A percentile compares a stretch with the other conserved stretches of the same genome.
phyloP scores from a whole-genome alignment of 1,284 basidiomycete species.

The Sparassis latifolia region DNA sequence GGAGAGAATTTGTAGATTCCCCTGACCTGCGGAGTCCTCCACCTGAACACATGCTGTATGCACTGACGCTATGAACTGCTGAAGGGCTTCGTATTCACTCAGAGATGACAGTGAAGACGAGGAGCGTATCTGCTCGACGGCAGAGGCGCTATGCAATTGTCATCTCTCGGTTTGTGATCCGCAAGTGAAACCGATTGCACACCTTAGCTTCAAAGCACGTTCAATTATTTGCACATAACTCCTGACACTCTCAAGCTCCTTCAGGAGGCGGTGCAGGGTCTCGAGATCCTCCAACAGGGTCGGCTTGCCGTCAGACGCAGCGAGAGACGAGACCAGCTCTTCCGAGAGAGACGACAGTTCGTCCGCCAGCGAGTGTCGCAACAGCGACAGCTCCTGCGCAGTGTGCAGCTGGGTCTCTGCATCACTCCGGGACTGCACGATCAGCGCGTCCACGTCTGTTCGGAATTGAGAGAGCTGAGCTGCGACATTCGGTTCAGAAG shows the following conservation, averaged over 20 bases:
- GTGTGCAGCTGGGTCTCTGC: constrained; percentile 45
- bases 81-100: constrained; percentile 53
- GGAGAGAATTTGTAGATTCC: constrained; percentile 45
- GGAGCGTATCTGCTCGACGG: constrained; percentile 41
- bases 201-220: constrained; percentile 71
- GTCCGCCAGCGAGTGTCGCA: constrained; percentile 71
- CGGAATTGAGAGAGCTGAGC: constrained; percentile 56
- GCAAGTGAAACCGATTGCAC: constrained; percentile 21
- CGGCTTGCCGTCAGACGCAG: constrained; percentile 37
- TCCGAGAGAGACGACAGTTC: constrained; percentile 65
- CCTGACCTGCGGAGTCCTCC: constrained; percentile 38
- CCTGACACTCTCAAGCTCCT: constrained; percentile 69
- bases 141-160: constrained; percentile 43
- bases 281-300: constrained; percentile 81
- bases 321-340: constrained; percentile 54
- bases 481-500: constrained; percentile 25
- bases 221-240: constrained; percentile 74
- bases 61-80: constrained; percentile 49
- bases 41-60: constrained; percentile 36
- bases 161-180: not conserved
- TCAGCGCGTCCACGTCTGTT: constrained; percentile 34
- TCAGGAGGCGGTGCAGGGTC: constrained; percentile 62
- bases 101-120: constrained; percentile 38
- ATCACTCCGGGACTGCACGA: constrained; percentile 36
- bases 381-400: constrained; percentile 68